Base-by-base conservation (phyloP, 805 yeast genomes). In the Ogataea methanolica region DNA sequence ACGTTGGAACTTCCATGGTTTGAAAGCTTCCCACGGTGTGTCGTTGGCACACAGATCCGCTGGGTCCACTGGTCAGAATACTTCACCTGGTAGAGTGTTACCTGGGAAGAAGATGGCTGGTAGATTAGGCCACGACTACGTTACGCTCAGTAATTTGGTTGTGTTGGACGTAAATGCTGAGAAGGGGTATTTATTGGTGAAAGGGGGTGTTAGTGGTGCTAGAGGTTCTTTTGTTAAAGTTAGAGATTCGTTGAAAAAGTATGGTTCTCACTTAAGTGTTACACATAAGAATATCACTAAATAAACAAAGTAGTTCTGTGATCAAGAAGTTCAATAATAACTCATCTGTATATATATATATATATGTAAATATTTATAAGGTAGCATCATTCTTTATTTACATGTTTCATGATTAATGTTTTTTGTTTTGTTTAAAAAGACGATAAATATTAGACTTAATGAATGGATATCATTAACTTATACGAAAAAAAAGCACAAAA, bases 31-130 rank as follows among this genome's bases (percentile, higher is more conserved):
- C 1, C 99, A 94, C 68, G 99, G 99, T 85, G 91, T 88, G 23
- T 88, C 99, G 29, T 73, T 79, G 43, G 85, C 92, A 35, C 98
- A 94, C 67, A 85, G 99, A 77, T 83, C 90, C 48, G 96, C 96
- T 60, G 99, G 99, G 78, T 91, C 97, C 33, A 90, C 86, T 59
- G 99, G 99, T 80, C 89, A 85, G 67, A 87, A 88, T 62, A 96
- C 94, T 56, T 85, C 88, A 52, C 99, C 99, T 14, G 97, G 96
- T 61, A 86, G 99, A 73, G 88, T 90, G 45, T 73, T 90, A 52
- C 98, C 97, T 15, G 98, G 97, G 22, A 91, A 88, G 72, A 92
- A 90, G 70, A 92, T 94, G 99, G 96, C 98, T 35, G 99, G 99
- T 55, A 87, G 88, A 67, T 85, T 91, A 94, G 99, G 99, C 56